A percentile compares a stretch with the other conserved stretches of the same genome.
Conservation (phyloP, 805 yeast species). For the Sugiyamaella valdiviana region DNA sequence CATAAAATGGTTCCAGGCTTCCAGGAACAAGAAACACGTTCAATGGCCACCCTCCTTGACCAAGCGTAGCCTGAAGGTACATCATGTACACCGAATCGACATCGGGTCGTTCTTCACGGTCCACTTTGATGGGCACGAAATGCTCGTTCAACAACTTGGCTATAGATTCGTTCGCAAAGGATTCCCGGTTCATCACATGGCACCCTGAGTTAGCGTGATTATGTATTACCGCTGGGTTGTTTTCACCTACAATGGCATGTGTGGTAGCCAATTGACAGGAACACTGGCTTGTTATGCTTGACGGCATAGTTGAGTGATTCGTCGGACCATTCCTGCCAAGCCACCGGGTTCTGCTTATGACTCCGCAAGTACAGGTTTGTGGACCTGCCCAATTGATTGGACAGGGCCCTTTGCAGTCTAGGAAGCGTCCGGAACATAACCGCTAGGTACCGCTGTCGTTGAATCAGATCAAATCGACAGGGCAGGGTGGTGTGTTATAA, state of each 20-base stretch:
- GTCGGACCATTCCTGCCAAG: constrained; percentile 35
- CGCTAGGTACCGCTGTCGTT: too few relatives aligned
- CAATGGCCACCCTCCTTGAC: constrained; percentile 38
- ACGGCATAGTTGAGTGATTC: constrained; percentile 29
- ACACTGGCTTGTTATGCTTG: constrained; percentile 30
- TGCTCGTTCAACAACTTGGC: constrained; percentile 28
- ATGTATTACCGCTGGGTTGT: background rate
- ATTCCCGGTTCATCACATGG: constrained; percentile 34
- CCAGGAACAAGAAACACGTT: constrained; percentile 35
- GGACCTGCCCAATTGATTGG: constrained; percentile 15
- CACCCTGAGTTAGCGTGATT: constrained; percentile 25
- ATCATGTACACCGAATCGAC: constrained; percentile 35
- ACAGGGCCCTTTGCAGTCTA: constrained; percentile 4
- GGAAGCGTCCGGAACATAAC: constrained; percentile 6
- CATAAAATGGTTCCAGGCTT: constrained; percentile 31
- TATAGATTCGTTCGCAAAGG: constrained; percentile 24
- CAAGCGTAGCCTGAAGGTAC: constrained; percentile 33
- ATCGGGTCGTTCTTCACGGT: constrained; percentile 37
- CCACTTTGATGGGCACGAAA: constrained; percentile 35
- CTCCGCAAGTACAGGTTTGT: constrained; percentile 26
- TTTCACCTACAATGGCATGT: constrained; percentile 30
- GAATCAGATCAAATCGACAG: background rate
- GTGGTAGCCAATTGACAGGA: constrained; percentile 34
- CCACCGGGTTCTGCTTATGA: constrained; percentile 31
- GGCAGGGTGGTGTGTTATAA: background rate